Evolutionary conservation across 495 filamentous ascomycete genomes (phyloP), one percentile per base, ranked within the genome.

Genomic region (Corynascus novoguineensis): DNA sequence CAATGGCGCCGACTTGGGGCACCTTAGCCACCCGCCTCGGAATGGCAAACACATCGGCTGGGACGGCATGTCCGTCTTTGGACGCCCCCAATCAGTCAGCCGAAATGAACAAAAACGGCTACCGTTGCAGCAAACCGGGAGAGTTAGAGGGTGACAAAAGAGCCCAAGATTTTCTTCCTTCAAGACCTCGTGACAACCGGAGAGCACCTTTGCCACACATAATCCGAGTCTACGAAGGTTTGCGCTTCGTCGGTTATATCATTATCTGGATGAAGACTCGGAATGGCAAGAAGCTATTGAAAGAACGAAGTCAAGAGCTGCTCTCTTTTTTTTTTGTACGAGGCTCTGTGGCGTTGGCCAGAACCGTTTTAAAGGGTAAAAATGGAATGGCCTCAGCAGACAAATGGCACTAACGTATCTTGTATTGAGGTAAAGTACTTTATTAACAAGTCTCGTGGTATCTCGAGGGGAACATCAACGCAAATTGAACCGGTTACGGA

Each of bases 141-240:
- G n/a, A 31, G 45, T n/a, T 19, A 28, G 45, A 48, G 27, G 25
- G 45, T 2, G 27, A 12, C 45, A 21, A 10, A n/a, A 10, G 45
- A 7, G 0, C 11, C 45, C 45, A 25, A 28, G n/a, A n/a, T n/a
- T n/a, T n/a, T n/a, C n/a, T n/a, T n/a, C n/a, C n/a, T n/a, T n/a
- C n/a, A n/a, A n/a, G n/a, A n/a, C n/a, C n/a, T n/a, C n/a, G n/a
- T n/a, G n/a, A n/a, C n/a, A n/a, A 21, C 42, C 52, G 52, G 42
- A 31, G 28, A 61, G 55, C 53, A 56, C 46, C 50, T 54, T 48
- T 8, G 19, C 15, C 55, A 59, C 45, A 56, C 55, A 65, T 62
- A 59, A 51, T 59, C 53, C 53, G 59, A 60, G 22, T n/a, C n/a
- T n/a, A n/a, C n/a, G n/a, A n/a, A n/a, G n/a, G n/a, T n/a, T n/a